Conservation (phyloP, 1,284 basidiomycete species). For the Malassezia sp. region DNA sequence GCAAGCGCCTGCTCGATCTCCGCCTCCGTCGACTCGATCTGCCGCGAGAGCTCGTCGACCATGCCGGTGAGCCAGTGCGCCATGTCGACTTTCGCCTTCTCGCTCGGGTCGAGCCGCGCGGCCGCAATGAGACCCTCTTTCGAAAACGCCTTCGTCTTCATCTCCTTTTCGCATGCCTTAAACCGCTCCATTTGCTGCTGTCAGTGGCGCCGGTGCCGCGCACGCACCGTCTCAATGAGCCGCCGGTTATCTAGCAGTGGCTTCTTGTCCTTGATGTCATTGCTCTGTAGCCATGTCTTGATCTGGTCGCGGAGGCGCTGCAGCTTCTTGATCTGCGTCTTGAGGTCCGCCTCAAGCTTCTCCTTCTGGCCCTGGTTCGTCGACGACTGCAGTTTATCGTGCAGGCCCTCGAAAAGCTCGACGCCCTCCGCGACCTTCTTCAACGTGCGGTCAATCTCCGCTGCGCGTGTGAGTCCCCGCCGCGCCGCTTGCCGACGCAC, state of each 20-base stretch:
- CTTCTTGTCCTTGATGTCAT: constrained; percentile 99
- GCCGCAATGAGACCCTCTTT: constrained; percentile 95
- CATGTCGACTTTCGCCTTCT: constrained; percentile 87
- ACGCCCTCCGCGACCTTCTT: constrained; percentile 46
- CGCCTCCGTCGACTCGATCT: constrained; percentile 87
- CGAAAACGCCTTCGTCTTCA: constrained; percentile 99
- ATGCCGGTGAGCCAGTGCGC: constrained; percentile 51
- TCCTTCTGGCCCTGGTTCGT: constrained; percentile 45
- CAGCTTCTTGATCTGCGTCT: constrained; percentile 67
- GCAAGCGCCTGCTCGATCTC: constrained; percentile 83
- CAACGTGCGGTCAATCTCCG: constrained; percentile 46
- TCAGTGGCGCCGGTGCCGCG: not conserved
- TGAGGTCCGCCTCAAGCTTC: constrained; percentile 46
- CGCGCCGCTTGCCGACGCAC: constrained; percentile 8
- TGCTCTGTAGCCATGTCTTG: constrained; percentile 95
- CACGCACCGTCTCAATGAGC: constrained; percentile 86
- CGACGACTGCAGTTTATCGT: constrained; percentile 43
- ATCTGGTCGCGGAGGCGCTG: constrained; percentile 96
- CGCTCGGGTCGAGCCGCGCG: constrained; percentile 85
- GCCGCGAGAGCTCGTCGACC: constrained; percentile 83
- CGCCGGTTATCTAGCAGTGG: constrained; percentile 81
- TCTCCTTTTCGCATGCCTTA: constrained; percentile 99
- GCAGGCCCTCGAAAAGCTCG: constrained; percentile 44
- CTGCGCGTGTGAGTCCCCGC: constrained; percentile 11
- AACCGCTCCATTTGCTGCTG: constrained; percentile 99